These are phyloP conservation scores for Platanthera guangdongensis DNA, from an alignment of 106 monocot species.

Conservation along the genomic window DNA sequence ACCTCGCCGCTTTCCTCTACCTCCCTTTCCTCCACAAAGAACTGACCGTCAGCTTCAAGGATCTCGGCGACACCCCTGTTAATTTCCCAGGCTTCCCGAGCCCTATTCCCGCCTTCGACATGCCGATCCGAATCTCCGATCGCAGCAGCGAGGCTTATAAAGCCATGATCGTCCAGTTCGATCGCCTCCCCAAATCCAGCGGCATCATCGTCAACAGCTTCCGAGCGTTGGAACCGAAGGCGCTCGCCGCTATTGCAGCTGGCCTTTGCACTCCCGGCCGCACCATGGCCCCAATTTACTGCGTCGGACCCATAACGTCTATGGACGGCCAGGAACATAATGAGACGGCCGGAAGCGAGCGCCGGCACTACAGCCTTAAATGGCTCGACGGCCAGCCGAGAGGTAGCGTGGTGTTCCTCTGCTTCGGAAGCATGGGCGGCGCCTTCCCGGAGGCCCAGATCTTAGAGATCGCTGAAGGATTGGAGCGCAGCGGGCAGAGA, in stretches of 20 bases:
- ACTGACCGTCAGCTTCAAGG: conserved; percentile 14
- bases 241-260: conserved; percentile 18
- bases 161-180: conserved; percentile 3
- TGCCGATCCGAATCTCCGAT: conserved; percentile 13
- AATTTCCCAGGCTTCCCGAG: conserved; percentile 19
- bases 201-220: conserved; percentile 52
- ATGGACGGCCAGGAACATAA: neutral
- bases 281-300: conserved; percentile 27
- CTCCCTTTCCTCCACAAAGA: neutral
- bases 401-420: conserved; percentile 62
- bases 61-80: conserved; percentile 16
- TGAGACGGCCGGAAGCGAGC: neutral
- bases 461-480: conserved; percentile 44
- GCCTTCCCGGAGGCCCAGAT: conserved; percentile 37
- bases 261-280: conserved; percentile 18
- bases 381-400: conserved; percentile 60
- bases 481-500: conserved; percentile 54
- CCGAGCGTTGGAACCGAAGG: conserved; percentile 26
- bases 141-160: conserved; percentile 3
- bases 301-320: conserved; percentile 43
- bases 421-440: conserved; percentile 58
- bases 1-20: conserved; percentile 8
- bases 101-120: conserved; percentile 20
- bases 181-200: neutral
- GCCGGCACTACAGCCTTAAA: conserved; percentile 19